phyloP scores from a whole-genome alignment of 106 monocot genomes.

The Dendrobium huoshanense region DNA sequence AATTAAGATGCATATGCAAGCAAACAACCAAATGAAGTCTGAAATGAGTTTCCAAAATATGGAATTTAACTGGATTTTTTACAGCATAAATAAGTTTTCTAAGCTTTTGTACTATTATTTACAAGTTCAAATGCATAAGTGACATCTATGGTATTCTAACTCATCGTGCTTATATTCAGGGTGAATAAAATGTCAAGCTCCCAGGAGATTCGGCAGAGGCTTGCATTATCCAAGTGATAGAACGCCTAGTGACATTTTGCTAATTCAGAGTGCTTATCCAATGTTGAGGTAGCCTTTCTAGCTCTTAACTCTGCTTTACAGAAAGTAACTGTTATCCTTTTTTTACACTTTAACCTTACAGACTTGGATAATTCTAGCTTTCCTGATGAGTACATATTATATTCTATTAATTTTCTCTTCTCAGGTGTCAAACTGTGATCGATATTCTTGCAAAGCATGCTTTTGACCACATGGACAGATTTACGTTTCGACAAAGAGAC shows the following conservation, averaged over 20 bases:
- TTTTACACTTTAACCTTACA: no score
- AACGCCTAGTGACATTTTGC: background rate
- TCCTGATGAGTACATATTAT: background rate
- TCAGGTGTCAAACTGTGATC: slow-evolving; percentile 90
- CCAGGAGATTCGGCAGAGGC: background rate
- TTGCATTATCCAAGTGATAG: background rate
- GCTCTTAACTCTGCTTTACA: no score
- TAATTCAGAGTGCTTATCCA: no score
- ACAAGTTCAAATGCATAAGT: background rate
- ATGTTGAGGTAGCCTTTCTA: no score
- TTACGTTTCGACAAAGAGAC: slow-evolving; percentile 66
- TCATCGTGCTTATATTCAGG: background rate
- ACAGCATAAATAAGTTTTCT: no score
- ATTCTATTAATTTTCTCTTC: background rate
- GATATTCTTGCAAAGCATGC: slow-evolving; percentile 93
- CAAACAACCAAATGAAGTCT: no score
- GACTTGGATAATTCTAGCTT: background rate
- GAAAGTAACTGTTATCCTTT: no score
- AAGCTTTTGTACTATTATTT: no score
- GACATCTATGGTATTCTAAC: background rate
- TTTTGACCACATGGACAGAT: slow-evolving; percentile 55
- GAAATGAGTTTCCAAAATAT: no score
- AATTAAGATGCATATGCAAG: no score
- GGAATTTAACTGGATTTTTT: no score
- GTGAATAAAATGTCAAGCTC: background rate